Base-by-base conservation (phyloP, 352 stramenopile genomes). In the Globisporangium alternatum region DNA sequence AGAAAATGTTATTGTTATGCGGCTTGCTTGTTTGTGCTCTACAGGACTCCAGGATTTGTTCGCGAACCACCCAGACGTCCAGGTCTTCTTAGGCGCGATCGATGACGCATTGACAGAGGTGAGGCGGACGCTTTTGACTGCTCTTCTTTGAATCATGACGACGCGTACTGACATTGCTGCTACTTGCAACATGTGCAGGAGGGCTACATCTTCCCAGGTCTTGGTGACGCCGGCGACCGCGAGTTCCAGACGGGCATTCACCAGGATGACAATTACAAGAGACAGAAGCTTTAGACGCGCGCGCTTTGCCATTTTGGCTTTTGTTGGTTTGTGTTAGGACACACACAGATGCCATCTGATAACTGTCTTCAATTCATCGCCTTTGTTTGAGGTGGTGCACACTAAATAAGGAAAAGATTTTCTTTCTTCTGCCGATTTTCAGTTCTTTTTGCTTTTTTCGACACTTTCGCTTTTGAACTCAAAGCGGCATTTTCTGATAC, bases 181-280 rank as follows among this genome's bases (percentile, higher is more conserved):
- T 33, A 5, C 39, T 30, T 67, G 61, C 33, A 61, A 43, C 56
- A 67, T 54, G 54, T 22, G 60, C 52, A 93, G 80, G 81, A 91
- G 49, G 86, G 86, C 35, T 91, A 89, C 72, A 91, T 94, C 54
- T 79, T 85, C 59, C 87, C 87, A 3, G 87, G 87, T 66, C 80
- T 96, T 12, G 87, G 87, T 21, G 87, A 96, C 57, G 85, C 87
- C 12, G 87, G 87, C 22, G 87, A 96, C 65, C 87, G 87, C 59
- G 73, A 96, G 67, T 96, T 96, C 67, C 75, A 90, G 62, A 93
- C 87, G 37, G 81, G 78, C 43, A 68, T 64, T 12, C 80, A 93
- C 43, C 56, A 76, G 1, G 80, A 91, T 37, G 56, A 66, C 33
- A 49, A 58, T 54, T 62, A 71, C 66, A 89, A 89, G 74, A 88